Evolutionary conservation across 2,329 filamentous ascomycete species (phyloP).

Genomic region (Neonectria hederae): DNA sequence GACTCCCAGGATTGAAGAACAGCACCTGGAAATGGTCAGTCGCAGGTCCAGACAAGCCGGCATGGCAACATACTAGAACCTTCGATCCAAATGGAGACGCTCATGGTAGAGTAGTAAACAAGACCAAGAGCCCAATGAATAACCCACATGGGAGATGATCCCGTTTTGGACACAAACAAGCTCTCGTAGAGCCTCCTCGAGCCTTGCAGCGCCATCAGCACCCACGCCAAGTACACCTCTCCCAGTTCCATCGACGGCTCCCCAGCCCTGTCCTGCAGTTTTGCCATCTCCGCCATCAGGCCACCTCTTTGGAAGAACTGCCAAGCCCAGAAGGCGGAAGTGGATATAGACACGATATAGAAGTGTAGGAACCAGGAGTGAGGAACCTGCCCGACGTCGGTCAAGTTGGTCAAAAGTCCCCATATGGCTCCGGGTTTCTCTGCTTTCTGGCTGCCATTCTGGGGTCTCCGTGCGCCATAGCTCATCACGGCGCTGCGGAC

Average conservation of each 20-base stretch:
- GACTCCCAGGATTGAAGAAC: constrained; percentile 48
- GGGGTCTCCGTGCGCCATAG: constrained; percentile 59
- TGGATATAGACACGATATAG: constrained; percentile 76
- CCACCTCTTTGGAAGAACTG: constrained; percentile 68
- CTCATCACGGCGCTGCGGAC: constrained; percentile 57
- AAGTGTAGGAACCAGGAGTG: constrained; percentile 93
- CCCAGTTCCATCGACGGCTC: constrained; percentile 60
- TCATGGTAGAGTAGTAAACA: constrained; percentile 78
- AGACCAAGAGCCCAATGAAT: constrained; percentile 84
- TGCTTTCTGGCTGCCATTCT: constrained; percentile 36
- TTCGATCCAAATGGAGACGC: constrained; percentile 85
- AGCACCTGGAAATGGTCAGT: constrained; percentile 40
- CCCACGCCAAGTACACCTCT: constrained; percentile 74
- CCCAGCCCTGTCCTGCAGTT: constrained; percentile 46
- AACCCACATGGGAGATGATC: constrained; percentile 81
- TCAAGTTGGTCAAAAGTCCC: constrained; percentile 44
- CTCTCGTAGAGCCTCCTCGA: constrained; percentile 81
- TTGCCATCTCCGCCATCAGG: constrained; percentile 59
- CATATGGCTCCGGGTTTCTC: constrained; percentile 31
- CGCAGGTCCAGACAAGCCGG: neutral
- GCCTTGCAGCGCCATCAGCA: constrained; percentile 80
- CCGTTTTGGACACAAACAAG: constrained; percentile 67
- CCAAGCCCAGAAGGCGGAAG: constrained; percentile 77
- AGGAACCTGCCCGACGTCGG: constrained; percentile 68
- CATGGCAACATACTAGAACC: constrained; percentile 65